Evolutionary conservation across 805 yeast genomes (phyloP), one percentile per base, ranked within the genome.

Genomic region (Brettanomyces sp.): DNA sequence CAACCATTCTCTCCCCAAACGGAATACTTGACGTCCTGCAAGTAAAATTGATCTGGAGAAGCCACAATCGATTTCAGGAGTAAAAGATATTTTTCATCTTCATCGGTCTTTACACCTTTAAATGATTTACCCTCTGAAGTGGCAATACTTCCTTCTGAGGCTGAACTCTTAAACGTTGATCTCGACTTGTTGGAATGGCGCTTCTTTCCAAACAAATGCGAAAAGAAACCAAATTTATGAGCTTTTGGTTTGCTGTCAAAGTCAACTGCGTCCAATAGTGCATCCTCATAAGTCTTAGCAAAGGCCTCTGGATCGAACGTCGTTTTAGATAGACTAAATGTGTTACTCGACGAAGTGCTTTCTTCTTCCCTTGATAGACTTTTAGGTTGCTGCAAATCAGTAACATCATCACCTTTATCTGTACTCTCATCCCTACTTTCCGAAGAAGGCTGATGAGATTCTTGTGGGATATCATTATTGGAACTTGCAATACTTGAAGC

Each of bases 1-100:
- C 70, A 65, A n/a, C 46, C 45, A n/a, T 49, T 41, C 11, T 39
- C 39, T 11, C 14, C 36, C 67, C 68, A 64, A 38, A 45, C 47
- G 5, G 62, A 58, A 32, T 56, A 47, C 38, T 54, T 53, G 2
- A 60, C 57, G 21, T 51, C 48, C 40, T 58, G 57, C 24, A 55
- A 42, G 22, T 48, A 52, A 28, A 52, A 40, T 9, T 51, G 53
- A n/a, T 41, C 30, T 5, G 41, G 36, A 18, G 40, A 13, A n/a
- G 46, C 4, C 5, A 23, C 39, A 13, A 42, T 39, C 25, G 47
- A 25, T 9, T 37, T 22, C 8, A 41, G 22, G 8, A 14, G 37
- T 9, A 5, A 22, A 7, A 35, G 13, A n/a, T 7, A n/a, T 18
- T 35, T 35, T 12, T 35, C 37, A n/a, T 35, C 22, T 18, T 35